Evolutionary conservation across 2,329 filamentous ascomycete genomes (phyloP), one percentile per base, ranked within the genome.

Genomic region (Cladophialophora exuberans): DNA sequence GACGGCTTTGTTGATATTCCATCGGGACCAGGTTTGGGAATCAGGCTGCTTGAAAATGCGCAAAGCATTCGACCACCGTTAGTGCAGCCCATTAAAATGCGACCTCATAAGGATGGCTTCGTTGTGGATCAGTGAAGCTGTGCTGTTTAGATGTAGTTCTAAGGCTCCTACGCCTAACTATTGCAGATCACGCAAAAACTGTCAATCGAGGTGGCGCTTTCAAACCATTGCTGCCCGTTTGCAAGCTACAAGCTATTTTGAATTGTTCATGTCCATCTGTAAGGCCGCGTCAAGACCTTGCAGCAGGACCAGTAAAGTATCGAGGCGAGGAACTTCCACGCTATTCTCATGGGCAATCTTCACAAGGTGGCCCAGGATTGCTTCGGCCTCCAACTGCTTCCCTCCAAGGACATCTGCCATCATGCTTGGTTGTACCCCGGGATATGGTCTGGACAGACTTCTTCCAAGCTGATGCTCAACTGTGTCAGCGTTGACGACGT

Each of bases 1-100:
- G 79, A 82, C 38, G 87, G 87, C 0, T 86, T 84, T 65, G 81
- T 90, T 13, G 73, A 82, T 33, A 69, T 84, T 11, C 74, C 83
- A 65, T 79, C 69, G 1, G 84, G 52, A 3, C 80, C 83, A 0
- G 86, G 86, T 0, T 65, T 89, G 47, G 86, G 87, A 0, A 87
- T 90, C 60, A 84, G 89, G 48, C 73, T 87, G 41, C 83, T 90
- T 61, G 87, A 90, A 69, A 84, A 83, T 25, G 58, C 42, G 11
- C 17, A 30, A 15, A 31, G 18, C 9, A 56, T 56, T 22, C 46
- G 53, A 15, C 53, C 53, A 4, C 53, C 53, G 6, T 22, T 56
- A 6, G 22, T 41, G 3, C 47, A 52, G 26, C 53, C 53, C 23
- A 56, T 56, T 39, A 56, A 30, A 11, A 56, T 56, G 53, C 26